Base-by-base conservation (phyloP, 768 basidiomycete genomes). In the Pholiota microspora region DNA sequence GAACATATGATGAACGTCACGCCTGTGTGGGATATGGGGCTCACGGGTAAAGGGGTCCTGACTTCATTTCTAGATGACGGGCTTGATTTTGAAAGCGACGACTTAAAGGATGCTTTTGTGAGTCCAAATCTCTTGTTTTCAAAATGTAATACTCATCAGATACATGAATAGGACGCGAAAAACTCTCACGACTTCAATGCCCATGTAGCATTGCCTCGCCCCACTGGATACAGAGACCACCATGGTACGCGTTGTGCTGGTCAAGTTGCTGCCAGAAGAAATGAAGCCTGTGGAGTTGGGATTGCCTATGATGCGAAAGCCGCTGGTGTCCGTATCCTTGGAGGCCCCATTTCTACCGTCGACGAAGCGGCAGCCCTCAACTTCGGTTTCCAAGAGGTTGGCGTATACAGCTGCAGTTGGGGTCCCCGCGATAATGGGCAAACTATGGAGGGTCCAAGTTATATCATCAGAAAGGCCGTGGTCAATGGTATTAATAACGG, bases 191-290 rank as follows among this genome's bases (percentile, higher is more conserved):
- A 99, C 70, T 99, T 94, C 71, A 99, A 99, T 68, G 93, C 94
- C 61, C 93, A 98, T 66, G 85, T 83, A 25, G 73, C 84, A 6
- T 76, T 97, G 3, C 96, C 96, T 8, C 85, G 84, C 31, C 96
- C 96, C 0, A 82, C 86, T 48, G 81, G 93, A 25, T 76, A 77
- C 23, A 92, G 96, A 56, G 97, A 99, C 61, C 92, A 92, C 61
- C 96, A 99, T 64, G 96, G 96, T 13, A 99, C 96, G 1, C 89
- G 96, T 2, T 99, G 96, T 67, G 96, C 96, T 2, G 96, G 96
- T 15, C 96, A 99, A 69, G 85, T 99, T 45, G 94, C 89, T 23
- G 97, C 96, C 0, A 85, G 80, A 7, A 91, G 89, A 67, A 99
- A 99, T 72, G 82, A 88, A 45, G 88, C 87, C 2, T 99, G 96